A percentile compares a stretch with the other conserved stretches of the same genome.
Evolutionary conservation across 257 asterid genomes (phyloP).

Genomic region (Nicotiana noctiflora): DNA sequence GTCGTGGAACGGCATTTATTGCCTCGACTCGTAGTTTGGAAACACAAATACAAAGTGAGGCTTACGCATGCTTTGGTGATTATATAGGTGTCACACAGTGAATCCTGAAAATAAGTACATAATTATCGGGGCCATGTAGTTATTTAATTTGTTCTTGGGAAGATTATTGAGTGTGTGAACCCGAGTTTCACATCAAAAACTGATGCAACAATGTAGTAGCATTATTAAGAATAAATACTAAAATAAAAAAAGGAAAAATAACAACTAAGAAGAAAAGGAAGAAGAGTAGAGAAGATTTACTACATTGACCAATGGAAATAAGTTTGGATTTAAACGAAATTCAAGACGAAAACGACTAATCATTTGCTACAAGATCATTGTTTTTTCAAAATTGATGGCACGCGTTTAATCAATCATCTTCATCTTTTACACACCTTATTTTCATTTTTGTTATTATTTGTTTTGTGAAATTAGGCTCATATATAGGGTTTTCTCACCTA

Average conservation of each 20-base stretch:
- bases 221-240: background rate
- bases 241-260: background rate
- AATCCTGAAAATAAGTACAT: too few species aligned
- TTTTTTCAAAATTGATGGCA: constrained; percentile 20
- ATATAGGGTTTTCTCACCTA: background rate
- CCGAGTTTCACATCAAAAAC: too few species aligned
- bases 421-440: background rate
- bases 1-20: too few species aligned
- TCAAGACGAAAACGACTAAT: constrained; percentile 36
- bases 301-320: constrained; percentile 28
- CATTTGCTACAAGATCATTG: constrained; percentile 18
- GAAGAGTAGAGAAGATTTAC: constrained; percentile 9
- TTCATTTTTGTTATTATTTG: too few species aligned
- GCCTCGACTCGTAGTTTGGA: too few species aligned
- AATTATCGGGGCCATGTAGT: too few species aligned
- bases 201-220: too few species aligned
- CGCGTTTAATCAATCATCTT: constrained; percentile 2
- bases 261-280: background rate
- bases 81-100: too few species aligned
- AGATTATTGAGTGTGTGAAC: too few species aligned
- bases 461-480: background rate
- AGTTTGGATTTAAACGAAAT: constrained; percentile 16
- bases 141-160: too few species aligned
- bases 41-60: too few species aligned
- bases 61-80: too few species aligned